These are phyloP conservation scores for Puccinia horiana DNA, from an alignment of 1,284 basidiomycete genomes.

Conservation along the genomic window DNA sequence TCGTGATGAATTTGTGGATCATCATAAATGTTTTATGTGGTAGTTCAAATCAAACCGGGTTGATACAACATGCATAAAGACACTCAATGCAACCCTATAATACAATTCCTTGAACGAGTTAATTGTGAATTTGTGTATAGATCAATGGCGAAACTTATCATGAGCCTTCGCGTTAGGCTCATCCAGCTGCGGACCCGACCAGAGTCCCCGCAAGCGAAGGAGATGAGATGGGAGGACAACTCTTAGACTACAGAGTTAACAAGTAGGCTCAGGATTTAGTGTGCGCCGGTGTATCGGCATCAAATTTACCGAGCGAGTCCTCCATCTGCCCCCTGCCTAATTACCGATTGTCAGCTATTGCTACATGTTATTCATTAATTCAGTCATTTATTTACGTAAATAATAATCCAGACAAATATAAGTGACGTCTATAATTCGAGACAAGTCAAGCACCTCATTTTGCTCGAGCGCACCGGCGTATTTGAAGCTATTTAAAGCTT, in stretches of 20 bases:
- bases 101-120: neutral
- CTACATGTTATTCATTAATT: too few species aligned
- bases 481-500: neutral
- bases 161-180: neutral
- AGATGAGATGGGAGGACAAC: neutral
- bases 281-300: neutral
- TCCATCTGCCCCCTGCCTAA: neutral
- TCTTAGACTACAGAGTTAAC: neutral
- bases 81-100: too few species aligned
- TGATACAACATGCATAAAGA: neutral
- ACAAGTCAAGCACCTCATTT: conserved; percentile 1
- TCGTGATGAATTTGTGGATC: conserved; percentile 5
- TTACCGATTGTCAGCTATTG: neutral
- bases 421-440: neutral
- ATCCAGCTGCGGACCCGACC: neutral
- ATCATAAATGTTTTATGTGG: neutral
- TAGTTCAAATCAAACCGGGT: neutral
- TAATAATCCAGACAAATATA: too few species aligned
- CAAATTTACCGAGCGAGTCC: neutral
- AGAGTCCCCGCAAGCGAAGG: neutral
- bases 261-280: neutral
- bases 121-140: neutral
- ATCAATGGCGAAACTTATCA: too few species aligned
- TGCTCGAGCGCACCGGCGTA: neutral
- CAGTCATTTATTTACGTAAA: too few species aligned